phyloP scores from a whole-genome alignment of 1,284 basidiomycete species.

The Apiotrichum mycotoxinovorans region DNA sequence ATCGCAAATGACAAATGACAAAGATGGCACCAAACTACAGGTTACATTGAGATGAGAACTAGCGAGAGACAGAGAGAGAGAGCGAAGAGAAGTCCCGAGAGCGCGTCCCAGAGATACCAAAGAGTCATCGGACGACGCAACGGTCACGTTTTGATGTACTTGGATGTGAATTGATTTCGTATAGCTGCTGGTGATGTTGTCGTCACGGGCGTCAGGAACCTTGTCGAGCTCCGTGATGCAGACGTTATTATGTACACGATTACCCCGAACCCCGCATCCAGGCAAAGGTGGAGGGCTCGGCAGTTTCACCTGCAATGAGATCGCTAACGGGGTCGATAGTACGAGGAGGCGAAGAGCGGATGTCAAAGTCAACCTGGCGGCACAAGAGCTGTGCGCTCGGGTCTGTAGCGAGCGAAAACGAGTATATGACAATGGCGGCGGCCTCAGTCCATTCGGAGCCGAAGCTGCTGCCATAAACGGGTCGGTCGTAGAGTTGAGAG shows the following conservation, averaged over 20 bases:
- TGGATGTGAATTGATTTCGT: too few species aligned
- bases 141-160: too few species aligned
- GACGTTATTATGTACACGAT: too few species aligned
- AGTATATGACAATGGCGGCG: constrained; percentile 15
- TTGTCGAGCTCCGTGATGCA: too few species aligned
- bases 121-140: too few species aligned
- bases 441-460: constrained; percentile 14
- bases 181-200: too few species aligned
- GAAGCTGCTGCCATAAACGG: neutral
- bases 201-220: too few species aligned
- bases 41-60: neutral
- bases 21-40: too few species aligned
- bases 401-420: constrained; percentile 12
- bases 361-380: constrained; percentile 17
- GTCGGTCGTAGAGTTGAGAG: neutral
- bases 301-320: constrained; percentile 15
- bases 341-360: neutral
- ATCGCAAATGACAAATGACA: too few species aligned
- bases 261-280: constrained; percentile 6
- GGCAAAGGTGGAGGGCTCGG: constrained; percentile 12
- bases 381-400: constrained; percentile 2
- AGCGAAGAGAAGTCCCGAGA: neutral
- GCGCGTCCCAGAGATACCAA: too few species aligned
- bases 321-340: constrained; percentile 6
- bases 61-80: neutral